Evolutionary conservation across 805 yeast genomes (phyloP), one percentile per base, ranked within the genome.

Genomic region (Lachancea lanzarotensis): DNA sequence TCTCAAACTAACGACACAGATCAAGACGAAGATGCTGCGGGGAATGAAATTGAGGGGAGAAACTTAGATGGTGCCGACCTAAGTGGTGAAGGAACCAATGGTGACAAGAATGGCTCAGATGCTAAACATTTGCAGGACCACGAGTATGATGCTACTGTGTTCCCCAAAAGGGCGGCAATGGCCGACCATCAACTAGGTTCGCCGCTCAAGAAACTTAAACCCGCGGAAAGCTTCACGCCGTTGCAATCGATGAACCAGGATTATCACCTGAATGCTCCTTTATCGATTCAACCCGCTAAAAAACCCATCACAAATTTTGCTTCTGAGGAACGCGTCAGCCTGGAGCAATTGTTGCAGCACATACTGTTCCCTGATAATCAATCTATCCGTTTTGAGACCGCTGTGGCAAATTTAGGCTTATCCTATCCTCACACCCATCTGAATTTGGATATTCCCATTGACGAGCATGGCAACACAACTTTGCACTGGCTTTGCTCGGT

Each of bases 401-500:
- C 54, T n/a, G 36, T 60, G 9, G 55, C 54, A 25, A 62, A 60
- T 17, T 45, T 62, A 3, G 56, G 61, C 22, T 11, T 20, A 4
- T 42, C 50, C 3, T 62, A 51, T 40, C 66, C 67, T 5, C 42
- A 51, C 19, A 45, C 49, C 8, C 45, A 48, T 12, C 38, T 86
- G 31, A 75, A 79, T 47, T 71, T 90, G 41, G 93, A 88, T 57
- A 86, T 88, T 29, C 82, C 96, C 1, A 85, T 95, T 37, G 99
- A 95, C 65, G 95, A 86, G 54, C 79, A 83, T 46, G 97, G 98
- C 0, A 93, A 93, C 59, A 84, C 96, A 0, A 88, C 96, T 0
- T 72, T 93, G 46, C 99, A 93, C 65, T 86, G 98, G 95, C 95
- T 97, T 3, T 81, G 97, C 13, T 86, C 97, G 0, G 73, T 93